Percentiles rank a stretch among this genome's conserved stretches.
Evolutionary conservation across 345 rosid species (phyloP).

Genomic region (Sonneratia alba): DNA sequence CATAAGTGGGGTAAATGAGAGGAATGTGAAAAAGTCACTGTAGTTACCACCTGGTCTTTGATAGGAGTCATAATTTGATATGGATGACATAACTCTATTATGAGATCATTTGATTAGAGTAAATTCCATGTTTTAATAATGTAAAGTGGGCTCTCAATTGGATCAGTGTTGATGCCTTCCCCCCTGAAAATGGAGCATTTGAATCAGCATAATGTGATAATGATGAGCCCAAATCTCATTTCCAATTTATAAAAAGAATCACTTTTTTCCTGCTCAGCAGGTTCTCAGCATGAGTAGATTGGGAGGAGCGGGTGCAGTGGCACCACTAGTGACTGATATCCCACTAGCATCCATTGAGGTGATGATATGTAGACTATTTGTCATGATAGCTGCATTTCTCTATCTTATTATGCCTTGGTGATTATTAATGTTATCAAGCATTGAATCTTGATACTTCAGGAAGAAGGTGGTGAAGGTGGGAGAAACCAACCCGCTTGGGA

Average conservation of each 20-base stretch:
- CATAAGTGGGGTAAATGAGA: neutral
- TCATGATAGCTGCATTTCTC: neutral
- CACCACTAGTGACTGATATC: slow-evolving; percentile 91
- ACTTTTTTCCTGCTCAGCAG: slow-evolving; percentile 26
- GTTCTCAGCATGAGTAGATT: slow-evolving; percentile 98
- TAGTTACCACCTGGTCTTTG: neutral
- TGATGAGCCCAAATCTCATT: neutral
- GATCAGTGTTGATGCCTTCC: neutral
- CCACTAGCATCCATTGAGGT: slow-evolving; percentile 95
- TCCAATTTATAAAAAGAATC: too few relatives aligned
- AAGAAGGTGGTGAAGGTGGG: slow-evolving; percentile 75
- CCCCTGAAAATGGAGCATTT: slow-evolving; percentile 1
- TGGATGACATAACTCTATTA: neutral
- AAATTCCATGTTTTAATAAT: neutral
- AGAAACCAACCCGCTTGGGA: slow-evolving; percentile 91
- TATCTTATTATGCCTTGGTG: slow-evolving; percentile 3
- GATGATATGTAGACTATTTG: slow-evolving; percentile 10
- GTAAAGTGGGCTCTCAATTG: neutral
- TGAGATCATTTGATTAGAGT: neutral
- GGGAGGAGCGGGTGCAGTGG: slow-evolving; percentile 99
- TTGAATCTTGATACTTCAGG: slow-evolving; percentile 26
- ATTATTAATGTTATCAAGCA: slow-evolving; percentile 4
- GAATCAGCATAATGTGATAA: neutral
- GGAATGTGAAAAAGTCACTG: neutral
- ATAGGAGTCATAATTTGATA: neutral